Conservation (phyloP, 2,329 filamentous ascomycete species). For the Elsinoe australis region DNA sequence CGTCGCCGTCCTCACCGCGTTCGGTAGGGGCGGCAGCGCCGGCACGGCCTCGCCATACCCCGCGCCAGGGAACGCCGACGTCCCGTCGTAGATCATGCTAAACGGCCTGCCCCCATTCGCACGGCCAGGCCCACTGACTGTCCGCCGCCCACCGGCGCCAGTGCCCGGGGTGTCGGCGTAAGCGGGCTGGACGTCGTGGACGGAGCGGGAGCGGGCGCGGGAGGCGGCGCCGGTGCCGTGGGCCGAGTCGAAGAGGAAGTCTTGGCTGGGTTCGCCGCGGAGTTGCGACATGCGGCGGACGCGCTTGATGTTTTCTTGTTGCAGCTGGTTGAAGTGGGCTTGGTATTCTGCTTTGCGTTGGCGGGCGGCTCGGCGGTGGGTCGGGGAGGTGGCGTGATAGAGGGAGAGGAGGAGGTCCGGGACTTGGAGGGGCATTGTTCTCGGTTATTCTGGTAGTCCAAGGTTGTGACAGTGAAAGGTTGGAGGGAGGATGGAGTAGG, state of each 20-base stretch:
- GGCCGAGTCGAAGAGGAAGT: conserved; percentile 16
- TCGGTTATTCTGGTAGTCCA: too few relatives aligned
- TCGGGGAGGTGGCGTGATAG: conserved; percentile 9
- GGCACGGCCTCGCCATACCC: conserved; percentile 4
- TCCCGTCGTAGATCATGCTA: conserved; percentile 10
- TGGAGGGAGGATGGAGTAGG: too few relatives aligned
- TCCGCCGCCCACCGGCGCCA: too few relatives aligned
- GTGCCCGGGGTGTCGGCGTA: too few relatives aligned
- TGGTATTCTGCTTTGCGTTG: conserved; percentile 14
- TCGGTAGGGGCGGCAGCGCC: background rate
- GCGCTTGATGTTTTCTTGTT: conserved; percentile 15
- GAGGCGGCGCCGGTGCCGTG: conserved; percentile 11
- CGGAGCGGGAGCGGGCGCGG: background rate
- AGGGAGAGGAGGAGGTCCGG: conserved; percentile 11
- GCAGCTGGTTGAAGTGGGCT: background rate
- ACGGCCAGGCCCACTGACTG: too few relatives aligned
- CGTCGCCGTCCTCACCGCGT: background rate
- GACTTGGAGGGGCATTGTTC: too few relatives aligned
- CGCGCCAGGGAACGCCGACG: conserved; percentile 1
- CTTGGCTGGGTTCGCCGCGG: conserved; percentile 5
- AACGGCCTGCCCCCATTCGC: too few relatives aligned
- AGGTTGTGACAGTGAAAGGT: too few relatives aligned
- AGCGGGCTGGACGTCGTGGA: conserved; percentile 7
- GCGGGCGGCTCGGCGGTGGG: conserved; percentile 11
- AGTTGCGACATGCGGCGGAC: conserved; percentile 17